These are phyloP conservation scores for Hypoxylon rickii DNA, from an alignment of 495 filamentous ascomycete species.

Conservation along the genomic window DNA sequence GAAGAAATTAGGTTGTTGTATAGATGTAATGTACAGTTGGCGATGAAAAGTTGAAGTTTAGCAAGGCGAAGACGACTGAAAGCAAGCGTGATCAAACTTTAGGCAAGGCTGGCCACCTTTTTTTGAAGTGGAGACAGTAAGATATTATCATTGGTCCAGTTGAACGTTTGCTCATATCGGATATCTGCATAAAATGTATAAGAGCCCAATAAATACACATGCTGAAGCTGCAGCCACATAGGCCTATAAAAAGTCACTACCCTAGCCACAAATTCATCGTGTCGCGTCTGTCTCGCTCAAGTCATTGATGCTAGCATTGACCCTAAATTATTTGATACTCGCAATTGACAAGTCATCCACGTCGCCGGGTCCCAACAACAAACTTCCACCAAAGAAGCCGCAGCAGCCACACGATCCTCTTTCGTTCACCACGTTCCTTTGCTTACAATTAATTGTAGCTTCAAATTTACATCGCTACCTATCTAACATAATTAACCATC, in stretches of 20 bases:
- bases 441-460: too few species aligned
- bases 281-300: slow-evolving; percentile 24
- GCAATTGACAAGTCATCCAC: slow-evolving; percentile 28
- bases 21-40: slow-evolving; percentile 3
- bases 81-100: slow-evolving; percentile 16
- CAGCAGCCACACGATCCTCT: too few species aligned
- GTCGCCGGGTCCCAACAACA: slow-evolving; percentile 2
- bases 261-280: too few species aligned
- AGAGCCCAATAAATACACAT: too few species aligned
- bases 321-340: background rate
- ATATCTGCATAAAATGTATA: too few species aligned
- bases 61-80: slow-evolving; percentile 11
- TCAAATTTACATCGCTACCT: background rate
- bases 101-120: slow-evolving; percentile 27
- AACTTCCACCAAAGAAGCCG: background rate
- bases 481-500: background rate
- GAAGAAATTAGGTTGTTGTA: background rate
- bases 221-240: too few species aligned
- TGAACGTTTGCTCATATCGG: too few species aligned
- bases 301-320: too few species aligned
- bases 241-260: too few species aligned
- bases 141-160: slow-evolving; percentile 1
- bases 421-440: too few species aligned
- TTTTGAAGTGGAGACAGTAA: background rate
- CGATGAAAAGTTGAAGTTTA: slow-evolving; percentile 17